Conservation (phyloP, 1,284 basidiomycete species). For the Puccinia hordei region DNA sequence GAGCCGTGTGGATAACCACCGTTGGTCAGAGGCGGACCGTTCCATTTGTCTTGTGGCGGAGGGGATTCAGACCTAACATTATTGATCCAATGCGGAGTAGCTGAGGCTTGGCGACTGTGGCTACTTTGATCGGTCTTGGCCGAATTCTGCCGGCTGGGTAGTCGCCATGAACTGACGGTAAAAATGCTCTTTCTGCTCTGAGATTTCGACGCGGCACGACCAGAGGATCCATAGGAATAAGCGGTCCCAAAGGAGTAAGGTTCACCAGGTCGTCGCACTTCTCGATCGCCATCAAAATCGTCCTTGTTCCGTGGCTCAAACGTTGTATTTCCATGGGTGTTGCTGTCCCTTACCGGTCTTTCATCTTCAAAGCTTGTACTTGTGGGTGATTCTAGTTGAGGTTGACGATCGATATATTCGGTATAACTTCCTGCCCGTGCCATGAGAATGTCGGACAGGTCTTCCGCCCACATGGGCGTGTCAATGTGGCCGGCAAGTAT, state of each 20-base stretch:
- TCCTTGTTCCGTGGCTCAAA: not conserved
- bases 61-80: conserved; percentile 18
- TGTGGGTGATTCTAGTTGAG: conserved; percentile 12
- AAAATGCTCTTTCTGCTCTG: conserved; percentile 1
- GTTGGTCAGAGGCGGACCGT: not conserved
- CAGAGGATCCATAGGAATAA: conserved; percentile 13
- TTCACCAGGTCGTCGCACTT: conserved; percentile 1
- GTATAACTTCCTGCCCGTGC: conserved; percentile 33
- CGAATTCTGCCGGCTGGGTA: conserved; percentile 35
- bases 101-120: not conserved
- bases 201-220: not conserved
- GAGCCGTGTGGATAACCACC: not conserved
- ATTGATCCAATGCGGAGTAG: conserved; percentile 25
- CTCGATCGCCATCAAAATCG: not conserved
- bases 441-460: conserved; percentile 70
- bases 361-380: conserved; percentile 11
- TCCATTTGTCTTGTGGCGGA: not conserved
- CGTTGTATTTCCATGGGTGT: not conserved
- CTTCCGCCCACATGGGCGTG: conserved; percentile 74
- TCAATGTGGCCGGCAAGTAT: conserved; percentile 76
- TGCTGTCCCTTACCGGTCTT: not conserved
- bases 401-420: conserved; percentile 33
- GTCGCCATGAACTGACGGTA: conserved; percentile 30
- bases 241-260: conserved; percentile 28
- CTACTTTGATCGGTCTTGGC: conserved; percentile 17